Evolutionary conservation across 2,329 filamentous ascomycete species (phyloP), one percentile per base, ranked within the genome.

Genomic region (Penicillium oxalicum): DNA sequence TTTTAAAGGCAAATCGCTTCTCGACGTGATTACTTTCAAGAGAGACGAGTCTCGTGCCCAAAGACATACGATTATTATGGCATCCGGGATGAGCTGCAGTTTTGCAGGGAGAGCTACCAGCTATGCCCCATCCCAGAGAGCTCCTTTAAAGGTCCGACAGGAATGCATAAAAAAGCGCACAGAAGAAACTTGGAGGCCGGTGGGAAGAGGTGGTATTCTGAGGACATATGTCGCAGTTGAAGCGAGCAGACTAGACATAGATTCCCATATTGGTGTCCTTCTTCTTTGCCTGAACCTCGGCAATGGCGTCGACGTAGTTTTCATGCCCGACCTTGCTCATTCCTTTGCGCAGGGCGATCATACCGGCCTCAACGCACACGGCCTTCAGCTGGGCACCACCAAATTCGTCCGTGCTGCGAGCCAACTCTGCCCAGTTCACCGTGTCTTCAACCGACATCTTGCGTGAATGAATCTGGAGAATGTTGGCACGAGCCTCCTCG

Each of bases 241-340:
- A 35, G 12, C 27, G 9, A 25, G 44, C 29, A 18, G 34, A 18
- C 47, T 65, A 73, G 47, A 73, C 70, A 55, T 73, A 73, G 52
- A 73, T 73, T 46, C 70, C 70, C 61, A 69, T 67, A 55, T 70
- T 70, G 42, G 76, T 80, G 68, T 94, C 89, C 81, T 94, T 94
- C 86, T 95, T 95, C 84, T 95, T 84, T 38, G 72, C 68, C 59
- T 72, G 89, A 61, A 98, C 93, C 74, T 98, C 93, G 34, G 90
- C 82, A 70, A 98, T 97, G 52, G 93, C 93, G 77, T 98, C 93
- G 44, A 98, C 93, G 67, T 97, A 98, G 72, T 98, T 89, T 76
- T 98, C 93, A 69, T 98, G 93, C 51, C 87, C 87, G 66, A 98
- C 93, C 80, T 96, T 96, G 74, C 86, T 90, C 78, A 95, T 91